Conservation (phyloP, 1,284 basidiomycete genomes). For the Ganoderma sinense region DNA sequence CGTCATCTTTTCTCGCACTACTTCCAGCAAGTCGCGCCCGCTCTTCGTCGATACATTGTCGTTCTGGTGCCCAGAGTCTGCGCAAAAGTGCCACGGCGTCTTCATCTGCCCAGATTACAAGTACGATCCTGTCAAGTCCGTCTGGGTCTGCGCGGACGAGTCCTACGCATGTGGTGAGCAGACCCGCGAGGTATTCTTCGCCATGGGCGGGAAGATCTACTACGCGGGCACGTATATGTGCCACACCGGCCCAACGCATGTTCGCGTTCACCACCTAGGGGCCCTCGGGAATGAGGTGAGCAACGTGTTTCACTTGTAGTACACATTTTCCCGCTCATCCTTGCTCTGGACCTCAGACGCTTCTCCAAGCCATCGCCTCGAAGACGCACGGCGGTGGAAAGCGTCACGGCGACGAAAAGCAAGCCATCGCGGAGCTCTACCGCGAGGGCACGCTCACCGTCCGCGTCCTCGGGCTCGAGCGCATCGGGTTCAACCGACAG, state of each 20-base stretch:
- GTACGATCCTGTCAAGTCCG: constrained; percentile 6
- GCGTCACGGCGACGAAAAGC: constrained; percentile 15
- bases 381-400: constrained; percentile 16
- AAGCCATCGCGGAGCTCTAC: constrained; percentile 16
- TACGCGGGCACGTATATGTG: constrained; percentile 27
- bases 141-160: constrained; percentile 9
- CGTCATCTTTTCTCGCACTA: neutral
- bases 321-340: no score
- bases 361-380: neutral
- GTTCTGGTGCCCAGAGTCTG: constrained; percentile 1
- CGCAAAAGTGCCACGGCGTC: neutral
- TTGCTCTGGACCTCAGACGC: neutral
- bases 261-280: constrained; percentile 3
- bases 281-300: neutral
- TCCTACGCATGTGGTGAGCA: constrained; percentile 12
- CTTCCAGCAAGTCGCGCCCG: constrained; percentile 5
- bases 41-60: constrained; percentile 5
- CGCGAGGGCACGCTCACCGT: constrained; percentile 15
- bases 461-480: constrained; percentile 24
- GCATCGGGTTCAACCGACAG: constrained; percentile 26
- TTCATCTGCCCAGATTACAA: constrained; percentile 15
- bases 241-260: constrained; percentile 14
- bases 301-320: neutral
- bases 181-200: constrained; percentile 21
- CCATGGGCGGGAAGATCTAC: constrained; percentile 10